Conservation (phyloP, 345 rosid genomes). For the Syzygium oleosum region DNA sequence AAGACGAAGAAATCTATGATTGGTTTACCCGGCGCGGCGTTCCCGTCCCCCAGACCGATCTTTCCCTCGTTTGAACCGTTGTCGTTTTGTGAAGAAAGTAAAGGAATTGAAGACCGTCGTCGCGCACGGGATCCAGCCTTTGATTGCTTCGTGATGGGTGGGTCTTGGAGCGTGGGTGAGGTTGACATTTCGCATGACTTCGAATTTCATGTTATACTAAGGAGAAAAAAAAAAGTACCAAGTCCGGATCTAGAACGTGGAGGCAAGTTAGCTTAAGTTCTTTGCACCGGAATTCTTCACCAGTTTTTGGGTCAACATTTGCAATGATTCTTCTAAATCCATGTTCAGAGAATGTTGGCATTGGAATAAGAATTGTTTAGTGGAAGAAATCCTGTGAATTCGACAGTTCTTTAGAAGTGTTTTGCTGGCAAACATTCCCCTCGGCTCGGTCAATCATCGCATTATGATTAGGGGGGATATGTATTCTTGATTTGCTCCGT, state of each 20-base stretch:
- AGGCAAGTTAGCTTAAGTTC: not conserved
- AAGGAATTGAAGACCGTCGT: not conserved
- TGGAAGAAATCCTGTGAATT: not conserved
- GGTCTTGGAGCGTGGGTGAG: not conserved
- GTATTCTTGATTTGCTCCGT: not conserved
- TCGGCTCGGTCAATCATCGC: not conserved
- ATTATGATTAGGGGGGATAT: not conserved
- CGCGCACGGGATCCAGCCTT: not conserved
- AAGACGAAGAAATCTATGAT: fast-evolving
- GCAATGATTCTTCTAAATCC: not conserved
- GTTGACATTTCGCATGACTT: not conserved
- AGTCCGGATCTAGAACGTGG: not conserved
- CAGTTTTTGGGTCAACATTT: not conserved
- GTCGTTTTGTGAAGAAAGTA: not conserved
- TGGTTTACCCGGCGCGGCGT: not conserved
- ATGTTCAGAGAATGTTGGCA: not conserved
- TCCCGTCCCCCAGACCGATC: not conserved
- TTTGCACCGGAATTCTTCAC: not conserved
- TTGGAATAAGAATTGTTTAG: not conserved
- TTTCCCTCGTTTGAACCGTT: too few species aligned
- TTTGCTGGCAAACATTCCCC: too few species aligned
- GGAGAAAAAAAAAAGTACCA: not conserved
- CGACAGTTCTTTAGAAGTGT: not conserved
- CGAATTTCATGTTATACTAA: not conserved
- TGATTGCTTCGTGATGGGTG: not conserved